phyloP scores from a whole-genome alignment of 2,329 filamentous ascomycete species.

The Penicillium rolfsii region DNA sequence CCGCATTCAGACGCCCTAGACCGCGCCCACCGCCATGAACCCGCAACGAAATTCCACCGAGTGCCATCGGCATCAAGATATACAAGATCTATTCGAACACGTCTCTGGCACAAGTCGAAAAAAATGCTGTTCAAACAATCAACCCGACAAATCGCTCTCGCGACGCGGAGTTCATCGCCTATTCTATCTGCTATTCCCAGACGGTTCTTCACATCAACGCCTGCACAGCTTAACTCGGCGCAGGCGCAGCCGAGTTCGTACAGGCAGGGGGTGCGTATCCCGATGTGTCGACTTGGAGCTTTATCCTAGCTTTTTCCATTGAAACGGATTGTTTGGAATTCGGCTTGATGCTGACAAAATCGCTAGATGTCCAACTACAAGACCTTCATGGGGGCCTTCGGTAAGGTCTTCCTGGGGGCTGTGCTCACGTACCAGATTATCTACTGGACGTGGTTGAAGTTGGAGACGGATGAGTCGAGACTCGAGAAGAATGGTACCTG shows the following conservation, averaged over 20 bases:
- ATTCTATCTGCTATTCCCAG: neutral
- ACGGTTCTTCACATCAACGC: conserved; percentile 16
- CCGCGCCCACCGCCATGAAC: conserved; percentile 5
- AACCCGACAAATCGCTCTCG: neutral
- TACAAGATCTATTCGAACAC: neutral
- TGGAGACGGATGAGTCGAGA: conserved; percentile 52
- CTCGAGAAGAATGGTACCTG: conserved; percentile 46
- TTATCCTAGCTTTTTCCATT: no score
- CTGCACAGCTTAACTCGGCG: conserved; percentile 13
- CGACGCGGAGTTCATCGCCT: neutral
- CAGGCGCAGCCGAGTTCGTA: conserved; percentile 28
- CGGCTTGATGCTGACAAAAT: neutral
- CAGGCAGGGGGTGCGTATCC: conserved; percentile 35
- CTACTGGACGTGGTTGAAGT: conserved; percentile 53
- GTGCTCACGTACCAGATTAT: conserved; percentile 54
- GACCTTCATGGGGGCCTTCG: conserved; percentile 48
- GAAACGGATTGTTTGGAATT: no score
- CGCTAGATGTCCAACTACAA: conserved; percentile 45
- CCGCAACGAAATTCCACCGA: conserved; percentile 8
- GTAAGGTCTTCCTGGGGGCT: conserved; percentile 53
- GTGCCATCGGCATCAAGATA: neutral
- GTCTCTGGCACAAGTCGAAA: neutral
- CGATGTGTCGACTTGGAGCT: no score
- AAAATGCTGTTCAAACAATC: conserved; percentile 21
- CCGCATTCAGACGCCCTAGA: conserved; percentile 16